Conservation (phyloP, 179 eudicot species). For the Dionaea muscipula region DNA sequence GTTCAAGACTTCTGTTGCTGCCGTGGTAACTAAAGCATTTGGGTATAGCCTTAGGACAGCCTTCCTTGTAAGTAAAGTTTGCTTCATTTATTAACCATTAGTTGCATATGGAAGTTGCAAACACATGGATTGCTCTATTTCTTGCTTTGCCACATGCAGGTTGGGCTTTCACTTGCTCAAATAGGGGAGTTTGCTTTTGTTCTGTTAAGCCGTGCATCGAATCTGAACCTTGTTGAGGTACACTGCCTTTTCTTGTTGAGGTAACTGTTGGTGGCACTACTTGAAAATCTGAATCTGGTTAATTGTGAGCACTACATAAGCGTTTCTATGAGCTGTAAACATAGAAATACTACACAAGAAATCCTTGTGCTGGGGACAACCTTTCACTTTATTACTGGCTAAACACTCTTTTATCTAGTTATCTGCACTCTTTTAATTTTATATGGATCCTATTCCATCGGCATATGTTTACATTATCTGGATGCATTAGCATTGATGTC, state of each 20-base stretch:
- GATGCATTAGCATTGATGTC: too few species aligned
- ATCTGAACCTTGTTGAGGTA: conserved; percentile 84
- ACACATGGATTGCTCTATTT: conserved; percentile 1
- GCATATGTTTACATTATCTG: too few species aligned
- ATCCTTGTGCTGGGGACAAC: too few species aligned
- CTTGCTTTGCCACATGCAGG: conserved; percentile 29
- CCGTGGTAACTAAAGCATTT: conserved; percentile 63
- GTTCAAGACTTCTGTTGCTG: conserved; percentile 77
- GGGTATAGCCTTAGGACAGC: conserved; percentile 78
- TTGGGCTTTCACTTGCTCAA: conserved; percentile 89
- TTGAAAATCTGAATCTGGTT: too few species aligned
- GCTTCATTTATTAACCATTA: conserved; percentile 2
- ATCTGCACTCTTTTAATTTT: too few species aligned
- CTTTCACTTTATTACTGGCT: too few species aligned
- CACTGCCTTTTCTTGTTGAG: conserved; percentile 12
- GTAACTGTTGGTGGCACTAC: too few species aligned
- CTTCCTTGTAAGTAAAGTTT: conserved; percentile 47
- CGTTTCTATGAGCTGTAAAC: too few species aligned
- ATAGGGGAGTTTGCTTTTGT: conserved; percentile 98
- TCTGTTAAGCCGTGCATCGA: conserved; percentile 85
- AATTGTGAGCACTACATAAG: too few species aligned
- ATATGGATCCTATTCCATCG: too few species aligned
- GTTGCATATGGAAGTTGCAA: not conserved
- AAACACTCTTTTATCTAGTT: too few species aligned
- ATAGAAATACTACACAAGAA: too few species aligned